phyloP scores from a whole-genome alignment of 768 basidiomycete genomes.

The Mycena venus region DNA sequence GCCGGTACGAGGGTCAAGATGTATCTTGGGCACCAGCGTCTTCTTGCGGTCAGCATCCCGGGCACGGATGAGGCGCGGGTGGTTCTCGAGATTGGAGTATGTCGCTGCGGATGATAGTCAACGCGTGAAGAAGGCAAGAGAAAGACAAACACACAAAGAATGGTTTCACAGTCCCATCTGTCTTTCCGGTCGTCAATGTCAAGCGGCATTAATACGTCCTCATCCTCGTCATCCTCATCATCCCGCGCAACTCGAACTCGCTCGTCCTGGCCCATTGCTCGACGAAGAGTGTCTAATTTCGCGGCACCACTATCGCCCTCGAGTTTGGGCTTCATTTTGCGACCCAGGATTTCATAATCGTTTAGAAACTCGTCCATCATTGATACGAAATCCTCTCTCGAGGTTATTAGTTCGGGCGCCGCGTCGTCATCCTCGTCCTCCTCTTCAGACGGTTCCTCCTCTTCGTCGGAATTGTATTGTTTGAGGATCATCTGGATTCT shows the following conservation, averaged over 20 bases:
- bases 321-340: constrained; percentile 85
- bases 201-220: constrained; percentile 53
- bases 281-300: constrained; percentile 85
- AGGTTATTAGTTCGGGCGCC: constrained; percentile 81
- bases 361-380: constrained; percentile 96
- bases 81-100: constrained; percentile 97
- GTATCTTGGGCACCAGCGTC: constrained; percentile 71
- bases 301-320: constrained; percentile 79
- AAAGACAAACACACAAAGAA: constrained; percentile 78
- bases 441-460: constrained; percentile 55
- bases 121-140: background rate
- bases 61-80: constrained; percentile 88
- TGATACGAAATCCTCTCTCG: constrained; percentile 88
- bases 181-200: constrained; percentile 75
- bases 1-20: constrained; percentile 82
- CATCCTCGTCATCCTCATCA: constrained; percentile 61
- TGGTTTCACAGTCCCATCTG: constrained; percentile 97
- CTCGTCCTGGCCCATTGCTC: constrained; percentile 80
- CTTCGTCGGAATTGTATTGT: constrained; percentile 79
- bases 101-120: constrained; percentile 71
- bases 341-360: constrained; percentile 91
- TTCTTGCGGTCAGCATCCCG: constrained; percentile 52
- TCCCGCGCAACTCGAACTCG: constrained; percentile 61
- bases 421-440: constrained; percentile 72
- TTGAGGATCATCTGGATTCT: constrained; percentile 75